These are phyloP conservation scores for Diddensiella santjacobensis DNA, from an alignment of 805 yeast species.

Conservation along the genomic window DNA sequence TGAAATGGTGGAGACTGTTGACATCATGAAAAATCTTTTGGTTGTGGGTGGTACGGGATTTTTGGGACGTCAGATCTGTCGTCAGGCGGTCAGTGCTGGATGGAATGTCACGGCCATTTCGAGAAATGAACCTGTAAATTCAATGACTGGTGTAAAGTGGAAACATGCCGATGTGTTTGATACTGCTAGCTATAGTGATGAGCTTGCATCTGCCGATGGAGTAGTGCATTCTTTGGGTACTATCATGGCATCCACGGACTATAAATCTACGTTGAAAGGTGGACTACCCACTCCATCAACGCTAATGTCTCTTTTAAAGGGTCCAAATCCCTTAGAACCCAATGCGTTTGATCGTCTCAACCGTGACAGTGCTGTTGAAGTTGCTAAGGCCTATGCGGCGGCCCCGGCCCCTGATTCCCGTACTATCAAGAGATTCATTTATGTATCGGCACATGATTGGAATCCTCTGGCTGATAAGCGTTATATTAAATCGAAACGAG, in stretches of 20 bases:
- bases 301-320: conserved; percentile 33
- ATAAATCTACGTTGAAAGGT: conserved; percentile 47
- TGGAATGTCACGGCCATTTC: conserved; percentile 66
- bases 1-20: too few relatives aligned
- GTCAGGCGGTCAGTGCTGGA: conserved; percentile 59
- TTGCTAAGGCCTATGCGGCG: conserved; percentile 52
- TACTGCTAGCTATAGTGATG: conserved; percentile 51
- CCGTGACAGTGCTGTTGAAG: conserved; percentile 59
- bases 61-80: conserved; percentile 67
- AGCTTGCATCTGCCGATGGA: conserved; percentile 49
- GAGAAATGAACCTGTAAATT: conserved; percentile 37
- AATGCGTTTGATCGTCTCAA: conserved; percentile 56
- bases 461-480: conserved; percentile 65
- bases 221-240: conserved; percentile 86
- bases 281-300: conserved; percentile 7
- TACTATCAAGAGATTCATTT: conserved; percentile 47
- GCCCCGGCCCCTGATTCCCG: conserved; percentile 14
- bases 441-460: conserved; percentile 75
- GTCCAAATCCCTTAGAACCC: conserved; percentile 52
- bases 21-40: conserved; percentile 37
- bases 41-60: conserved; percentile 91
- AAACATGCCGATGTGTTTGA: conserved; percentile 62
- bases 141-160: conserved; percentile 57
- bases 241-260: conserved; percentile 60
- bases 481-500: conserved; percentile 71